Conservation (phyloP, 1,139 yeast species). For the Nakaseomyces delphensis region DNA sequence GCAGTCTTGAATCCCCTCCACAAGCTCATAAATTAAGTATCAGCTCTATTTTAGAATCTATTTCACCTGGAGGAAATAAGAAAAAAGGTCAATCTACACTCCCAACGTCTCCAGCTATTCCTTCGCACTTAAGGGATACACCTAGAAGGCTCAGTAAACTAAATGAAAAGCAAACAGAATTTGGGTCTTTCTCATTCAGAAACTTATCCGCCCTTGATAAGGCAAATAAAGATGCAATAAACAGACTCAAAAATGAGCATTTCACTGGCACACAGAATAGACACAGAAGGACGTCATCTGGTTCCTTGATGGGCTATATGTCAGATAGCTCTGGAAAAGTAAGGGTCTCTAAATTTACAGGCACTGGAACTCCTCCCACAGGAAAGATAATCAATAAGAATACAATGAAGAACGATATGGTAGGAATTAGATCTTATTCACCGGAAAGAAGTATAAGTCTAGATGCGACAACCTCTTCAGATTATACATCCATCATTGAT, state of each 20-base stretch:
- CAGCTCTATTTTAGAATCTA: slow-evolving; percentile 27
- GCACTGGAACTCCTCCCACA: slow-evolving; percentile 6
- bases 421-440: slow-evolving; percentile 22
- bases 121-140: slow-evolving; percentile 47
- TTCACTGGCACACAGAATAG: slow-evolving; percentile 36
- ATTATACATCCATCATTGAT: slow-evolving; percentile 6
- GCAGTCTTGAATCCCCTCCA: slow-evolving; percentile 17
- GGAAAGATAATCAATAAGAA: slow-evolving; percentile 9
- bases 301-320: slow-evolving; percentile 32
- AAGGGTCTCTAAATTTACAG: slow-evolving; percentile 2
- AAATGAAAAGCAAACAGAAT: slow-evolving; percentile 67
- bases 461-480: slow-evolving; percentile 15
- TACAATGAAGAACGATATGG: slow-evolving; percentile 20
- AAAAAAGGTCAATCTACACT: slow-evolving; percentile 29
- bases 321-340: slow-evolving; percentile 20
- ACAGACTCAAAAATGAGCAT: slow-evolving; percentile 77
- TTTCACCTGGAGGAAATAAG: slow-evolving; percentile 10
- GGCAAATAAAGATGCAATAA: slow-evolving; percentile 89
- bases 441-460: slow-evolving; percentile 23
- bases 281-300: slow-evolving; percentile 26
- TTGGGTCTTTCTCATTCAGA: slow-evolving; percentile 88
- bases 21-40: slow-evolving; percentile 26
- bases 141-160: slow-evolving; percentile 53
- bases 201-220: slow-evolving; percentile 84
- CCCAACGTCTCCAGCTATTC: slow-evolving; percentile 41